These are phyloP conservation scores for Grigorovia jiainica DNA, from an alignment of 805 yeast species.

Conservation along the genomic window DNA sequence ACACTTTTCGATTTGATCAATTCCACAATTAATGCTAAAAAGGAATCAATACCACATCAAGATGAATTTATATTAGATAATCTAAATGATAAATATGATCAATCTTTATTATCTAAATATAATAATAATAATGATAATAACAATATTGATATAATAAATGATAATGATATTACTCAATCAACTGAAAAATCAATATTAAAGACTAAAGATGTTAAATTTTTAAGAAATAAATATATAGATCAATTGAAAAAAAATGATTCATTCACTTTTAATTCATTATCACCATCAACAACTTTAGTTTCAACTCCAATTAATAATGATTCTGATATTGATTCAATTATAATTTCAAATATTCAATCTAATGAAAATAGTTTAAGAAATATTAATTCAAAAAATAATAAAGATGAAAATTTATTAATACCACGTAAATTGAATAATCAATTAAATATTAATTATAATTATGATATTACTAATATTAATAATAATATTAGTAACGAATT, in stretches of 20 bases:
- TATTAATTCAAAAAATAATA: neutral
- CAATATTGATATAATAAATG: neutral
- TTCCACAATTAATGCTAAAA: neutral
- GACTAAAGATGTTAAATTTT: neutral
- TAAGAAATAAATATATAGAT: neutral
- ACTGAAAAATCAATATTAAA: neutral
- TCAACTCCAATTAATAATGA: neutral
- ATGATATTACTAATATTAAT: slow-evolving; percentile 1
- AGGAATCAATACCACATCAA: neutral
- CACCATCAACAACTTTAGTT: neutral
- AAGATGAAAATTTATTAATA: neutral
- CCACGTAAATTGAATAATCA: neutral
- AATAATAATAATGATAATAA: neutral
- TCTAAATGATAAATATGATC: neutral
- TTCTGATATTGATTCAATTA: neutral
- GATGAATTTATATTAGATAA: neutral
- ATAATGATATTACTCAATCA: neutral
- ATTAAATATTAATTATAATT: neutral
- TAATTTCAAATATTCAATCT: neutral
- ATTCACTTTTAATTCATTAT: neutral
- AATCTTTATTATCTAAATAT: neutral
- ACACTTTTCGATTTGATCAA: neutral
- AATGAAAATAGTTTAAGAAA: neutral
- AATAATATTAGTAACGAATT: neutral
- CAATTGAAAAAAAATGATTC: neutral